A percentile compares a stretch with the other conserved stretches of the same genome.
Evolutionary conservation across 345 rosid species (phyloP).

Genomic region (Hibiscus mutabilis): DNA sequence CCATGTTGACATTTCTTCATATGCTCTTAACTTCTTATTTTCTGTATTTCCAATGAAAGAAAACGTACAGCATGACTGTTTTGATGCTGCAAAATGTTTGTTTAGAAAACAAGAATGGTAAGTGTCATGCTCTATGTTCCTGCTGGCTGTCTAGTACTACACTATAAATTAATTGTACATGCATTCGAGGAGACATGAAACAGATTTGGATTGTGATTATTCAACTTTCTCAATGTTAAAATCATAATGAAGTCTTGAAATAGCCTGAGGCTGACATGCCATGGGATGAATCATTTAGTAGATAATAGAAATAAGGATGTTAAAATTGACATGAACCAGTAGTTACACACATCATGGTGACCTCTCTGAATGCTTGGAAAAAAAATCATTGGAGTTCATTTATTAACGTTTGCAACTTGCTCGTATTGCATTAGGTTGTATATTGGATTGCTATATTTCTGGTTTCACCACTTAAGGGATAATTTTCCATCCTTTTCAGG

Average conservation of each 20-base stretch:
- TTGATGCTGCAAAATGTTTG: not conserved
- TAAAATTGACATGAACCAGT: not conserved
- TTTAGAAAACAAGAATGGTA: no score
- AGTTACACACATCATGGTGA: not conserved
- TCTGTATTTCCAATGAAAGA: not conserved
- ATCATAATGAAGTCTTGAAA: not conserved
- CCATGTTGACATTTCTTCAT: not conserved
- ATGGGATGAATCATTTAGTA: not conserved
- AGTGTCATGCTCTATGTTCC: not conserved
- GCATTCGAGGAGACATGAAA: not conserved
- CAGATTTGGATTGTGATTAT: not conserved
- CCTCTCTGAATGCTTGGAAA: not conserved
- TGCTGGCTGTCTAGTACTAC: not conserved
- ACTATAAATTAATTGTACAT: not conserved
- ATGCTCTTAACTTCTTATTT: not conserved
- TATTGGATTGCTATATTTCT: not conserved
- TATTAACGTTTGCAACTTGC: not conserved
- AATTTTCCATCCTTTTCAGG: slow-evolving; percentile 33
- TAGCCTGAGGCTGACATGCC: not conserved
- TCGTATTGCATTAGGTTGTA: not conserved
- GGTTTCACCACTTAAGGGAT: not conserved
- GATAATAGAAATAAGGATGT: not conserved
- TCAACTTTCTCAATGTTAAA: not conserved
- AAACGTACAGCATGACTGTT: not conserved
- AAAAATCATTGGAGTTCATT: not conserved